These are phyloP conservation scores for Chlamydomonas reinhardtii DNA, from an alignment of 163 green algal genomes.

Conservation along the genomic window DNA sequence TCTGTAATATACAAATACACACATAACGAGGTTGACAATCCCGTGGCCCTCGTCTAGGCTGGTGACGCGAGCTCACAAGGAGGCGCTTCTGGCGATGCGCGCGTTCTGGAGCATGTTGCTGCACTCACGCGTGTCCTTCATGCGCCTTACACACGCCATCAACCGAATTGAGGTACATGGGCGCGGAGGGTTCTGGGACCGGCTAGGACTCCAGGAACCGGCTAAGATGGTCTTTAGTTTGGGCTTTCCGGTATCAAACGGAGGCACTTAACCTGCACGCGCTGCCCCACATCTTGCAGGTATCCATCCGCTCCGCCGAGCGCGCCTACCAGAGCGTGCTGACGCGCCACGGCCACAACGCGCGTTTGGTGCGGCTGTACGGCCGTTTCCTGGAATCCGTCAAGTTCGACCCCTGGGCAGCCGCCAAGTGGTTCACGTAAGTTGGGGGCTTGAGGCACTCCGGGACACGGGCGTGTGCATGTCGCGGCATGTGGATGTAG, in stretches of 20 bases:
- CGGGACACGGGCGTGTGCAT: too few species aligned
- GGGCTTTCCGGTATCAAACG: background rate
- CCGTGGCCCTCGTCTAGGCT: too few species aligned
- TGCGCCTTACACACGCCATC: background rate
- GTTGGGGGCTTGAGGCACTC: background rate
- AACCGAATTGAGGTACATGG: constrained; percentile 9
- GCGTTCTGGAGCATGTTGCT: constrained; percentile 71
- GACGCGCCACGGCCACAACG: constrained; percentile 27
- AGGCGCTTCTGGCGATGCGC: constrained; percentile 61
- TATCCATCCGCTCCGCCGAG: background rate
- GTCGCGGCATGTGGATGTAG: too few species aligned
- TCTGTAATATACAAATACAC: too few species aligned
- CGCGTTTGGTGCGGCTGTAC: constrained; percentile 44
- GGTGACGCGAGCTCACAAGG: constrained; percentile 48
- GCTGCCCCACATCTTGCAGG: background rate
- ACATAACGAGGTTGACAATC: too few species aligned
- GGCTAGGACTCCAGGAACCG: too few species aligned
- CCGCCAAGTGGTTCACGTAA: constrained; percentile 36
- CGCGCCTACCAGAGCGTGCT: constrained; percentile 5
- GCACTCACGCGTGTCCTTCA: constrained; percentile 30
- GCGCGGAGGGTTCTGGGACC: too few species aligned
- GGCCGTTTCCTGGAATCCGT: constrained; percentile 48
- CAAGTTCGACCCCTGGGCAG: constrained; percentile 54
- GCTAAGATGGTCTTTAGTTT: too few species aligned
- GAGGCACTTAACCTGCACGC: background rate